phyloP scores from a whole-genome alignment of 768 basidiomycete species.

The Boletus fagicola region DNA sequence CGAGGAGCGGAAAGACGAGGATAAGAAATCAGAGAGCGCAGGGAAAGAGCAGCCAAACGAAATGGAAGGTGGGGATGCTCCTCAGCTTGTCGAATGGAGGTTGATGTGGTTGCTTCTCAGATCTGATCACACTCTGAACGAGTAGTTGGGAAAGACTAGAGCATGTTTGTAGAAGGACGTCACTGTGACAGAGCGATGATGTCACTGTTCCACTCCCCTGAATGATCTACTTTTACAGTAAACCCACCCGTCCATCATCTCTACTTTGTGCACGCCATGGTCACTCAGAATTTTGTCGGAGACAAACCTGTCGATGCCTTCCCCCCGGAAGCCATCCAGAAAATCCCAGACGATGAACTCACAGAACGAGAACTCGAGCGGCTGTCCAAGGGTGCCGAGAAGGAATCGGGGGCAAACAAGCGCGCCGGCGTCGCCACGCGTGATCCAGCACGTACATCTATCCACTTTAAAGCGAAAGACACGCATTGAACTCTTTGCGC shows the following conservation, averaged over 20 bases:
- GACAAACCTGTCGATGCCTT: conserved; percentile 27
- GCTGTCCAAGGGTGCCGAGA: conserved; percentile 5
- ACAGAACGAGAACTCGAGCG: conserved; percentile 20
- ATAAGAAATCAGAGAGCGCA: background rate
- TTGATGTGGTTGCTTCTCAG: background rate
- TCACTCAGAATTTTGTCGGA: conserved; percentile 28
- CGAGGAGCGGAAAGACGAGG: background rate
- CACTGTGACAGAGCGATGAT: background rate
- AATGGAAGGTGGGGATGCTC: background rate
- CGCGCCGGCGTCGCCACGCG: conserved; percentile 29
- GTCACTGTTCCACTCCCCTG: background rate
- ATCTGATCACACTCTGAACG: background rate
- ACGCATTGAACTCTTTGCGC: background rate
- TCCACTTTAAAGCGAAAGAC: too few species aligned
- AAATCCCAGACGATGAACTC: conserved; percentile 25
- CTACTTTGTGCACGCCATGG: conserved; percentile 7
- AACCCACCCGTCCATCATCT: background rate
- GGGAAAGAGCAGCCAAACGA: background rate
- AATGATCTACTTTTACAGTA: background rate
- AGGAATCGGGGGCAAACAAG: conserved; percentile 27
- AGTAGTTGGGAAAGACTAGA: background rate
- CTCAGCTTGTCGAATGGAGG: background rate
- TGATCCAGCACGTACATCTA: conserved; percentile 15
- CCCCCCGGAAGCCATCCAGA: conserved; percentile 16
- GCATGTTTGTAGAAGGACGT: too few species aligned